Evolutionary conservation across 2,329 filamentous ascomycete genomes (phyloP).

Genomic region (Fusarium albosuccineum): DNA sequence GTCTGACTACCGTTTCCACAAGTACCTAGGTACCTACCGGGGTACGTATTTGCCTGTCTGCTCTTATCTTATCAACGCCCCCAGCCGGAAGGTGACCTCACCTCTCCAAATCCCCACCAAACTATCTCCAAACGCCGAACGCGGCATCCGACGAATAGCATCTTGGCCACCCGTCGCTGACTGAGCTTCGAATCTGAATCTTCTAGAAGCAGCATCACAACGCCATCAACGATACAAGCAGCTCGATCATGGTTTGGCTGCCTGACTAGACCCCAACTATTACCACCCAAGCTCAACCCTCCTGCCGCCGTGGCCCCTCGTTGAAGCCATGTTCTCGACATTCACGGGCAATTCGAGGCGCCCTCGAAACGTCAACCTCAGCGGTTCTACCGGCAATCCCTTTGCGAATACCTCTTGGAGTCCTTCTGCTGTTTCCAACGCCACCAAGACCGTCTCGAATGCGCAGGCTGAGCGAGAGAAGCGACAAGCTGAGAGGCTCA

Average conservation of each 20-base stretch:
- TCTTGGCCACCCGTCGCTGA: constrained; percentile 39
- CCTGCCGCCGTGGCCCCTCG: constrained; percentile 13
- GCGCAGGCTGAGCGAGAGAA: constrained; percentile 88
- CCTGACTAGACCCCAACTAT: constrained; percentile 18
- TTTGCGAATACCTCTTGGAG: constrained; percentile 76
- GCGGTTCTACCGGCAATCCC: constrained; percentile 84
- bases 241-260: constrained; percentile 29
- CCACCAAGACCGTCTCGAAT: constrained; percentile 83
- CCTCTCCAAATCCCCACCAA: constrained; percentile 44
- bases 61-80: constrained; percentile 39
- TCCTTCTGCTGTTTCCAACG: constrained; percentile 68
- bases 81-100: constrained; percentile 36
- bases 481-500: constrained; percentile 84
- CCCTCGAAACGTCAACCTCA: constrained; percentile 93
- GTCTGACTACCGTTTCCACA: no score
- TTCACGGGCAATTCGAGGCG: constrained; percentile 91
- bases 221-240: constrained; percentile 8
- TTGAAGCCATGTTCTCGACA: constrained; percentile 81
- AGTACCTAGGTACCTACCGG: no score
- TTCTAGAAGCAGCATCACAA: constrained; percentile 44
- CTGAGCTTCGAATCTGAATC: constrained; percentile 43
- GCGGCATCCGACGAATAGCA: constrained; percentile 38
- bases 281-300: constrained; percentile 15
- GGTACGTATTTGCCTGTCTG: background rate
- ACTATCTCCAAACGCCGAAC: constrained; percentile 36